Conservation (phyloP, 768 basidiomycete genomes). For the Daedaleopsis sinensis region DNA sequence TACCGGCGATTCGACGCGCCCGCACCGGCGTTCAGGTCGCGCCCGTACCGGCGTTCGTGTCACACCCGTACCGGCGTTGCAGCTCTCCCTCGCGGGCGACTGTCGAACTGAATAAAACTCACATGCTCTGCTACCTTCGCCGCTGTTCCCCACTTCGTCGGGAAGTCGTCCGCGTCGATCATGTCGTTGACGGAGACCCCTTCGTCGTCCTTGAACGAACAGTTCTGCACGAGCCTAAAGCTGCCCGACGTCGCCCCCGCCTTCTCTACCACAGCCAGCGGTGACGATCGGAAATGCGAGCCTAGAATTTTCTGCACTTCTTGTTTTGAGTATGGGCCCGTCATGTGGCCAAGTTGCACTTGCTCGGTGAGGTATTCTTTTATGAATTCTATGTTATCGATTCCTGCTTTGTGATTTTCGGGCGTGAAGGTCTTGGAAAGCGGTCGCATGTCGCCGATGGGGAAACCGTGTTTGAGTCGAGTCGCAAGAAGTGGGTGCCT, state of each 20-base stretch:
- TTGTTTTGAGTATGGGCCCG: too few species aligned
- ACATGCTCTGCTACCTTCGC: neutral
- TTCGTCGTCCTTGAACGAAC: neutral
- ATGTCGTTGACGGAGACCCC: slow-evolving; percentile 5
- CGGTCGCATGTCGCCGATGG: slow-evolving; percentile 6
- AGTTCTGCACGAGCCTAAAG: slow-evolving; percentile 7
- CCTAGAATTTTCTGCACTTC: slow-evolving; percentile 6
- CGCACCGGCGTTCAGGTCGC: too few species aligned
- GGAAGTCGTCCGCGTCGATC: slow-evolving; percentile 11
- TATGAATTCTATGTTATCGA: slow-evolving; percentile 7
- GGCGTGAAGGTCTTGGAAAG: slow-evolving; percentile 1
- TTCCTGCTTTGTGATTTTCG: slow-evolving; percentile 1
- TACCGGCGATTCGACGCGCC: too few species aligned
- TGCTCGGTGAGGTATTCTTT: neutral
- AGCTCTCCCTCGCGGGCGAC: too few species aligned
- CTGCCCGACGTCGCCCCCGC: neutral
- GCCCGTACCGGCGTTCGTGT: too few species aligned
- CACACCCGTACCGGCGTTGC: too few species aligned
- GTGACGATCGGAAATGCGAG: slow-evolving; percentile 5
- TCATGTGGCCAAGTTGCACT: neutral
- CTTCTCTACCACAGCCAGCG: slow-evolving; percentile 6
- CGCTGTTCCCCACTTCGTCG: slow-evolving; percentile 11
- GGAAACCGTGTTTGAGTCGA: slow-evolving; percentile 7
- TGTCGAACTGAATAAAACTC: neutral
- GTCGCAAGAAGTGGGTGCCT: neutral